phyloP scores from a whole-genome alignment of 805 yeast genomes.

The Suhomyces tanzawaensis region DNA sequence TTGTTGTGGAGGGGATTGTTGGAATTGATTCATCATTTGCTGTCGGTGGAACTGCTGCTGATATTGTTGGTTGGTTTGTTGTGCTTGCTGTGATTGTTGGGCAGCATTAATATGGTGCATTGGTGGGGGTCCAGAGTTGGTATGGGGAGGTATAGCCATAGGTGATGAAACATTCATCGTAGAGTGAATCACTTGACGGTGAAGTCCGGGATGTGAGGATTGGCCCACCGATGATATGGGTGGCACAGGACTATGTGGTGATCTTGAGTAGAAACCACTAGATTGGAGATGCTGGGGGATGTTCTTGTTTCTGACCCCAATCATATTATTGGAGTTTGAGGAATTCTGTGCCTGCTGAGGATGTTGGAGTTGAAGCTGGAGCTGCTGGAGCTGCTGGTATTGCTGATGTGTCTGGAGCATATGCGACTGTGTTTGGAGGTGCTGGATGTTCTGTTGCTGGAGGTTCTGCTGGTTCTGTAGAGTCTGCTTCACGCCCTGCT shows the following conservation, averaged over 20 bases:
- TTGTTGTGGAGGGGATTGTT: constrained; percentile 14
- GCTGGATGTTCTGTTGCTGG: background rate
- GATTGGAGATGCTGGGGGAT: constrained; percentile 8
- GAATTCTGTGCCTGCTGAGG: constrained; percentile 5
- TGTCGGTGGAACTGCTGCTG: constrained; percentile 10
- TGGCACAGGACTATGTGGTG: constrained; percentile 4
- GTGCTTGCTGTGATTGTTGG: constrained; percentile 12
- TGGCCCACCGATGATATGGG: background rate
- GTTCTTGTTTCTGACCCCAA: background rate
- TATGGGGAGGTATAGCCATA: constrained; percentile 1
- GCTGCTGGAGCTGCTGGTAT: constrained; percentile 9
- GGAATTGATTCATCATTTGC: constrained; percentile 14
- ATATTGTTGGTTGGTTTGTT: constrained; percentile 18
- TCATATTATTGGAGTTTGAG: constrained; percentile 1
- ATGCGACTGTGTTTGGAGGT: background rate
- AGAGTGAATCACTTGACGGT: constrained; percentile 1
- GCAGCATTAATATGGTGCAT: constrained; percentile 11
- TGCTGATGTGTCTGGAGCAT: constrained; percentile 1
- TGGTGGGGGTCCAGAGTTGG: constrained; percentile 2
- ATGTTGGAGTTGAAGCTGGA: constrained; percentile 13
- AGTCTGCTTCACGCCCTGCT: no score
- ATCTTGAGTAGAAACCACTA: constrained; percentile 2
- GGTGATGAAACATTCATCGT: constrained; percentile 2
- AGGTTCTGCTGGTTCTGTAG: constrained; percentile 7
- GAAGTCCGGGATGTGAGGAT: constrained; percentile 1